Evolutionary conservation across 495 filamentous ascomycete species (phyloP).

Genomic region (Penicillium diatomitis): DNA sequence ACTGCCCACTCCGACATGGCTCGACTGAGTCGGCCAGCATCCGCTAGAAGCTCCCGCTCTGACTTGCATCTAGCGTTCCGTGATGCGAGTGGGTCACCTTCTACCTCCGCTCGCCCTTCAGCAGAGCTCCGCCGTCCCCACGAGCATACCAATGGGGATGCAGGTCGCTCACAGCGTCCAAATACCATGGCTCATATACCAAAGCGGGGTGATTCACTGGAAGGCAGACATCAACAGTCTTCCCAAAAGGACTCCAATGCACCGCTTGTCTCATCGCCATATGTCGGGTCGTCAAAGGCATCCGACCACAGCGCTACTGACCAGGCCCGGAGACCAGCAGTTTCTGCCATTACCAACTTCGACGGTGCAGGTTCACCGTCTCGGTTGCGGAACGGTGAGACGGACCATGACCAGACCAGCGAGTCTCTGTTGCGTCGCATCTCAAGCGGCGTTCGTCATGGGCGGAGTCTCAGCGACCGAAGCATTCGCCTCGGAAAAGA

Average conservation of each 20-base stretch:
- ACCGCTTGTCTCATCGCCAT: conserved; percentile 18
- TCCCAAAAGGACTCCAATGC: conserved; percentile 27
- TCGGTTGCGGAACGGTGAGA: conserved; percentile 63
- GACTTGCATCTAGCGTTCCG: conserved; percentile 28
- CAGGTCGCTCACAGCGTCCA: conserved; percentile 19
- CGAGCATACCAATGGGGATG: conserved; percentile 31
- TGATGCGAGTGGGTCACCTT: conserved; percentile 20
- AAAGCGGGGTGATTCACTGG: conserved; percentile 50
- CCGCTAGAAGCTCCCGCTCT: conserved; percentile 58
- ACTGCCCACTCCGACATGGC: conserved; percentile 44
- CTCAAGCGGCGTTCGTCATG: conserved; percentile 87
- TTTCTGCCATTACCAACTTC: conserved; percentile 40
- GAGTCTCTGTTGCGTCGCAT: conserved; percentile 75
- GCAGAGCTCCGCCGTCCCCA: conserved; percentile 31
- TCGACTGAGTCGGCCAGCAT: conserved; percentile 52
- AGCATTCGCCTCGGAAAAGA: conserved; percentile 40
- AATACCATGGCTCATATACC: conserved; percentile 32
- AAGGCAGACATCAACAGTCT: conserved; percentile 26
- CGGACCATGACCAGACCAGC: conserved; percentile 49
- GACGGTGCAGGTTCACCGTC: conserved; percentile 51
- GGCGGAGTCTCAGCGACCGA: conserved; percentile 77
- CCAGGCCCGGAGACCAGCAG: conserved; percentile 27
- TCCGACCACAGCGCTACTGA: conserved; percentile 41
- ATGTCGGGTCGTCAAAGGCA: conserved; percentile 45
- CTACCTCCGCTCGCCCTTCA: conserved; percentile 26